Conservation (phyloP, 2,329 filamentous ascomycete genomes). For the Neocatenulostroma microsporum region DNA sequence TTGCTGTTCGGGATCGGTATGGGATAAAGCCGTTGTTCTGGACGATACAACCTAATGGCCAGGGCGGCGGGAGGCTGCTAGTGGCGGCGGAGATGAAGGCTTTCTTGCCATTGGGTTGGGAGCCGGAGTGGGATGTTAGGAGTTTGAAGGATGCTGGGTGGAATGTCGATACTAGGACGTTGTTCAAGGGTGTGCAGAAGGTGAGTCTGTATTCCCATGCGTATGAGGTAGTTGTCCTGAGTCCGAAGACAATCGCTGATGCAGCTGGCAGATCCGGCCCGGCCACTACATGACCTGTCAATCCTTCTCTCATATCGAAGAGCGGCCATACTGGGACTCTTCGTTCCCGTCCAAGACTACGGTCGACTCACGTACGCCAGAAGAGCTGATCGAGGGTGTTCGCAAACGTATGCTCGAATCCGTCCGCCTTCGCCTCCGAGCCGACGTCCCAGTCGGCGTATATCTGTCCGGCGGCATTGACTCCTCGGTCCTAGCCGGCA, state of each 20-base stretch:
- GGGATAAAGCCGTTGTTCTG: slow-evolving; percentile 53
- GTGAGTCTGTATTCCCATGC: slow-evolving; percentile 15
- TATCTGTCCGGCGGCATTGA: slow-evolving; percentile 53
- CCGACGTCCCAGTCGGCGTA: slow-evolving; percentile 52
- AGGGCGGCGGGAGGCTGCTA: slow-evolving; percentile 30
- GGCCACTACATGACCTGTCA: slow-evolving; percentile 39
- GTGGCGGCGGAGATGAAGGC: slow-evolving; percentile 50
- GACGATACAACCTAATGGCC: slow-evolving; percentile 31
- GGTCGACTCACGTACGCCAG: slow-evolving; percentile 37
- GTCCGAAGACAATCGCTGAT: not conserved
- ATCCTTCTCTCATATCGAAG: slow-evolving; percentile 31
- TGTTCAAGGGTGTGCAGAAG: slow-evolving; percentile 45
- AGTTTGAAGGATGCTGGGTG: slow-evolving; percentile 39
- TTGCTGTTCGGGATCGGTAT: slow-evolving; percentile 48
- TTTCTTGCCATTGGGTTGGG: slow-evolving; percentile 45
- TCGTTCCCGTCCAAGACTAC: slow-evolving; percentile 32
- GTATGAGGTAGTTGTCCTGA: not conserved
- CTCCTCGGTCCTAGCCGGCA: slow-evolving; percentile 50
- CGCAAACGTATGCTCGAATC: slow-evolving; percentile 45
- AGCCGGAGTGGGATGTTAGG: slow-evolving; percentile 46
- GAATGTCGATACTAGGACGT: slow-evolving; percentile 39
- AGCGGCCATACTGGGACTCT: slow-evolving; percentile 47
- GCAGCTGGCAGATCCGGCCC: slow-evolving; percentile 33
- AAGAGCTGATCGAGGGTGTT: slow-evolving; percentile 47
- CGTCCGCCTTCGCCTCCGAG: slow-evolving; percentile 46